Base-by-base conservation (phyloP, 106 monocot species). In the Dactylorhiza incarnata region DNA sequence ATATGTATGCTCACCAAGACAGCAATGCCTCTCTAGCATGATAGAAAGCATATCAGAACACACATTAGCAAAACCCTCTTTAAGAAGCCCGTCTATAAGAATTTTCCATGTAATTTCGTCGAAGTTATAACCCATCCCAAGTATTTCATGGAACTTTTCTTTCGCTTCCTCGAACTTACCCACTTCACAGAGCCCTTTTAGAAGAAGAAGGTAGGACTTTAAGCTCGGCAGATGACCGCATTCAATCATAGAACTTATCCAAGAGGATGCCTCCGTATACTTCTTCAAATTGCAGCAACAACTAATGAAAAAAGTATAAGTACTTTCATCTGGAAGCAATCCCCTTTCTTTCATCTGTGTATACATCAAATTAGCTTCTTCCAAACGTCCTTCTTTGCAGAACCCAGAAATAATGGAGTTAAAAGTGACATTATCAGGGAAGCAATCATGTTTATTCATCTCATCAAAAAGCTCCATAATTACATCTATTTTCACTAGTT, bases 121-220 rank as follows among this genome's bases (percentile, higher is more conserved):
- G 70, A 48, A 58, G 75, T 75, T 83, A 74, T 78, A 78, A 15
- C 75, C 83, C 47, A 47, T 55, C 22, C 44, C 59, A 58, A 83
- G 78, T 5, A 77, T 71, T 43, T 55, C 67, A 67, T 26, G 24
- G 49, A 83, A 83, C n/a, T 66, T 56, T 10, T 50, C 48, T 74
- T 78, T 83, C 49, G 83, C 83, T 55, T 83, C 54, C 45, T 71
- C 70, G 75, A 83, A 6, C 46, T 78, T 75, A 24, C 83, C 74
- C 58, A 78, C 78, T 46, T 83, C 78, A 75, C 78, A 83, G 22
- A 83, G 70, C 9, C 83, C 83, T 49, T 68, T 78, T 49, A 83
- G 26, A 56, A 83, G 78, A 9, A 83, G 58, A 49, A 75, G 74
- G 24, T 73, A 80, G 3, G 73, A 80, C 55, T 76, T 73, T 46